Evolutionary conservation across 192 early-diverging fungal species (phyloP).

Genomic region (Coemansia sp.): DNA sequence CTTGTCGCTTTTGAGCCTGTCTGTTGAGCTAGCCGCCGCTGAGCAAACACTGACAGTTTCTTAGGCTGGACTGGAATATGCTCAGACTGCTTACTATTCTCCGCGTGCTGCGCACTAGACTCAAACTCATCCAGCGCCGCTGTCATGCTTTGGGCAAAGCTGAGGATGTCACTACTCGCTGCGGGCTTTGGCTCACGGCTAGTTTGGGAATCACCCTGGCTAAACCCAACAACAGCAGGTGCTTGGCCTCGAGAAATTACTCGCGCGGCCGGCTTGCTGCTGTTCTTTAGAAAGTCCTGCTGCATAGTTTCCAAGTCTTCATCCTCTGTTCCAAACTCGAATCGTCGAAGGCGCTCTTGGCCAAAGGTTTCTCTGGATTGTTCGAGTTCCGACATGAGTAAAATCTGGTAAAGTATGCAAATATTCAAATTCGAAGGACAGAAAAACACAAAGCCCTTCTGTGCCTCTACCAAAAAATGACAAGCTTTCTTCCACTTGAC

Average conservation of each 20-base stretch:
- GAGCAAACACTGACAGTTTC: constrained; percentile 54
- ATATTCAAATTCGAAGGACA: background rate
- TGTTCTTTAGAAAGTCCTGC: constrained; percentile 39
- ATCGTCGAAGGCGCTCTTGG: constrained; percentile 15
- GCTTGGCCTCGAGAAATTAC: constrained; percentile 25
- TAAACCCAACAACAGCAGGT: constrained; percentile 11
- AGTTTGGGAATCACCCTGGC: background rate
- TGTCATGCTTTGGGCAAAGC: constrained; percentile 36
- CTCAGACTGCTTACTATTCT: background rate
- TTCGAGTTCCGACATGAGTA: background rate
- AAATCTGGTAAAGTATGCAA: background rate
- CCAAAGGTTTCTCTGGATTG: background rate
- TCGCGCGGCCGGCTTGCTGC: constrained; percentile 44
- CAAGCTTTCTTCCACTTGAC: too few species aligned
- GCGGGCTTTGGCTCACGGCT: background rate
- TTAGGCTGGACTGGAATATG: constrained; percentile 7
- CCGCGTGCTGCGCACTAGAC: constrained; percentile 11
- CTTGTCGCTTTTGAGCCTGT: background rate
- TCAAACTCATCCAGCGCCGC: constrained; percentile 47
- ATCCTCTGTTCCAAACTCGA: constrained; percentile 25
- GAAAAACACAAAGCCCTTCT: too few species aligned
- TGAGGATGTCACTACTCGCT: constrained; percentile 13
- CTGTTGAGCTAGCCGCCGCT: constrained; percentile 49
- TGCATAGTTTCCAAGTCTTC: constrained; percentile 49
- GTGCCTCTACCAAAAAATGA: too few species aligned